A percentile compares a stretch with the other conserved stretches of the same genome.
phyloP scores from a whole-genome alignment of 169 alveolate species.

The Toxoplasma gondii region DNA sequence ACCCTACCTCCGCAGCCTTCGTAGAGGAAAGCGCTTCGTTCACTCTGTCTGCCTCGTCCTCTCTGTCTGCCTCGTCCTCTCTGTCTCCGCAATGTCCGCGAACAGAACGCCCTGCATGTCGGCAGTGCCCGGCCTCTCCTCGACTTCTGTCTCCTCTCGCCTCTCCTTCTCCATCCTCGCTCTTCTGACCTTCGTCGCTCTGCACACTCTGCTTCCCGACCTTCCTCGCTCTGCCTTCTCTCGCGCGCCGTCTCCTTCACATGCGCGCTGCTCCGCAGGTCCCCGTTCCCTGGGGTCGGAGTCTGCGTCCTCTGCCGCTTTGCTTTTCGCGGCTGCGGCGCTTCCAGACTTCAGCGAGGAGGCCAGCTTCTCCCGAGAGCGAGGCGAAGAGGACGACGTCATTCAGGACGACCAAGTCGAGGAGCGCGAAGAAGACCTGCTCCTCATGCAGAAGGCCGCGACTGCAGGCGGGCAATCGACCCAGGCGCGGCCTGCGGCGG shows the following conservation, averaged over 20 bases:
- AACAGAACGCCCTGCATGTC: too few species aligned
- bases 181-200: neutral
- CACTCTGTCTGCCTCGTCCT: too few species aligned
- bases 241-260: neutral
- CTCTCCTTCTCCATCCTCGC: neutral
- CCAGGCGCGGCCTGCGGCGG: too few species aligned
- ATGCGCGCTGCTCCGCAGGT: neutral
- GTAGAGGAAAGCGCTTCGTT: too few species aligned
- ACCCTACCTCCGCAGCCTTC: too few species aligned
- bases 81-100: too few species aligned
- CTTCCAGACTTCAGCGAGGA: neutral
- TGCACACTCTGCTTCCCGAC: neutral
- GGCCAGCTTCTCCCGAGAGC: neutral
- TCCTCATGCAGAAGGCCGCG: constrained; percentile 18
- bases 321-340: neutral
- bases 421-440: constrained; percentile 24
- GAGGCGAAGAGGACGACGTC: neutral
- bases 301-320: neutral
- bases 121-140: neutral
- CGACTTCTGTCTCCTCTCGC: neutral
- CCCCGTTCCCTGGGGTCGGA: neutral
- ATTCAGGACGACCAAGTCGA: neutral
- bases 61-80: too few species aligned
- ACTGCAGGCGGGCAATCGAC: neutral
- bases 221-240: neutral